Evolutionary conservation across 805 yeast genomes (phyloP), one percentile per base, ranked within the genome.

Genomic region (Saturnispora ahearnii): DNA sequence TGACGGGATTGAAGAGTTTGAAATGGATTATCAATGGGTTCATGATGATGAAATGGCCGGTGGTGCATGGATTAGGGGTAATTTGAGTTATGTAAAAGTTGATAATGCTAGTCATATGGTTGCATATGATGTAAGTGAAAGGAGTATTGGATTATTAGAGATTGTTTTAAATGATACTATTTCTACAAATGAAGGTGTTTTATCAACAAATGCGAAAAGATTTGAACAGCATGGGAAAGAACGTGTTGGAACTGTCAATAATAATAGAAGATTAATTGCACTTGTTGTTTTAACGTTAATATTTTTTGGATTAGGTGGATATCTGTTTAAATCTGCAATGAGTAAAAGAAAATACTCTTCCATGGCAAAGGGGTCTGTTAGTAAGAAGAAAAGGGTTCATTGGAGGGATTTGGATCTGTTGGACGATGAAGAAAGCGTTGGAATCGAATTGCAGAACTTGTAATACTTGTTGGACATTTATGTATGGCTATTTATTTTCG

Each of bases 61-160:
- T 53, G 57, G 64, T 34, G 57, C 77, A 36, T 64, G 64, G 51
- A 46, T 65, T 18, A 90, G 81, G 44, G 73, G 87, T 54, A 87
- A 87, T 60, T 70, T 91, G 59, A 84, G 96, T 0, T 84, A 84
- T 62, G 79, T 86, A 31, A 78, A 79, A 51, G 78, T 91, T 2
- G 77, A 67, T 62, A 78, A 87, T 57, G 79, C 96, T 0, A 84
- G 96, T 3, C 98, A 93, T 62, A 91, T 93, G 98, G 93, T 89
- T 26, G 96, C 98, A 1, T 82, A 77, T 56, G 97, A 90, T 62
- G 68, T 78, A 47, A 85, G 93, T 1, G 78, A 73, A 43, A 73
- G 77, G 28, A 77, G 90, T 7, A 73, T 89, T 55, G 87, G 88
- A 15, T 66, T 90, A 53, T 67, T 89, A 38, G 89, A 87, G 59